phyloP scores from a whole-genome alignment of 345 rosid species.

The Passiflora organensis region DNA sequence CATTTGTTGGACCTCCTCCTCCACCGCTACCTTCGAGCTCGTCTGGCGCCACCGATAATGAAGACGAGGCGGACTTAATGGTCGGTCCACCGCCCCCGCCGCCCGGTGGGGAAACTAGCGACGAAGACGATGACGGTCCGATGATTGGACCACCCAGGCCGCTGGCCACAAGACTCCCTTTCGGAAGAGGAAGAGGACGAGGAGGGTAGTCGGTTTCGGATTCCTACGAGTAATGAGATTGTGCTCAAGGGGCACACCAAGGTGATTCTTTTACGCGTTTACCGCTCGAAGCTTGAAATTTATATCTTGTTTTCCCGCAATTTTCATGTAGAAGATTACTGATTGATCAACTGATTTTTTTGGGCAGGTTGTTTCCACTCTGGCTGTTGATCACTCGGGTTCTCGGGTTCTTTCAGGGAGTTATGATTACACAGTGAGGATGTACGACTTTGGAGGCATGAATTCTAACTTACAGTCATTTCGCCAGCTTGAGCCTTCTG shows the following conservation, averaged over 20 bases:
- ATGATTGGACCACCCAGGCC: constrained; percentile 26
- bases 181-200: constrained; percentile 46
- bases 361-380: constrained; percentile 74
- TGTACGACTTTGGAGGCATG: constrained; percentile 99
- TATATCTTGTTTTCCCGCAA: not conserved
- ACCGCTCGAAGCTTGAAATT: not conserved
- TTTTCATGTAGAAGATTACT: not conserved
- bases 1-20: constrained; percentile 16
- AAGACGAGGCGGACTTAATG: constrained; percentile 22
- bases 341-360: not conserved
- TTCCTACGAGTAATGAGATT: constrained; percentile 83
- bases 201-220: constrained; percentile 51
- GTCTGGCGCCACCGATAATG: constrained; percentile 3
- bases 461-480: constrained; percentile 79
- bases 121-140: constrained; percentile 24
- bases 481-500: constrained; percentile 87
- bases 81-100: constrained; percentile 55
- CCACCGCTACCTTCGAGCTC: constrained; percentile 26
- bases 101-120: constrained; percentile 22
- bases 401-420: constrained; percentile 93
- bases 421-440: constrained; percentile 80
- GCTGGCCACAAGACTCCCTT: constrained; percentile 22
- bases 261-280: constrained; percentile 30
- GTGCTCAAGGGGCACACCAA: constrained; percentile 82
- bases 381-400: constrained; percentile 85